Evolutionary conservation across 2,329 filamentous ascomycete genomes (phyloP), one percentile per base, ranked within the genome.

Genomic region (Rhytidhysteron rufulum): DNA sequence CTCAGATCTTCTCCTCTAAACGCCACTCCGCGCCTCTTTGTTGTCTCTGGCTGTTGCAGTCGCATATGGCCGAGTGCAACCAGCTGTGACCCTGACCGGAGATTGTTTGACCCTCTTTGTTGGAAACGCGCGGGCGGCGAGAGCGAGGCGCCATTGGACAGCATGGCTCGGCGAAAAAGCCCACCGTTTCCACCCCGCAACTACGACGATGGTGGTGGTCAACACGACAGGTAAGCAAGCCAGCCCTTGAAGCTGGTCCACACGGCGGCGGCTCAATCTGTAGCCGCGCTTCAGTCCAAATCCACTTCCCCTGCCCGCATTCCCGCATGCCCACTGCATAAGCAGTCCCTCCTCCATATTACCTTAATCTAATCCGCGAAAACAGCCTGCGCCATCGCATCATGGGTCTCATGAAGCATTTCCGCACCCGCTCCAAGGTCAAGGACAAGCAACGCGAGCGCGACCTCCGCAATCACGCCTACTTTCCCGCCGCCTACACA

Each of bases 331-430:
- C 49, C 42, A 11, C 40, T 43, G 44, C 49, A 39, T 44, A 38
- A 42, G 43, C 45, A 47, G n/a, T 16, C n/a, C 37, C 44, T 39
- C 37, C 41, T 41, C 29, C 38, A 37, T 43, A 41, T 39, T 45
- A 38, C 41, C 32, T n/a, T 30, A 27, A 33, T 48, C 54, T 57
- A 41, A 54, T 42, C 25, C 42, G 33, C 32, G 38, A 43, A 39
- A 22, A 35, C 47, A 58, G 55, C 38, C 42, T 51, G 24, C 44
- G 55, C 38, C 53, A 40, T 38, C 58, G 60, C 53, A 62, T 64
- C 55, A 74, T 74, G 71, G 70, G 71, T 34, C 67, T 73, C 48
- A 67, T 74, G 55, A 73, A 72, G 59, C 69, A 71, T 48, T 69
- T 74, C 53, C 63, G 69, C 47, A 66, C 65, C 34, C 60, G 60